Evolutionary conservation across 306 rosid genomes (phyloP), one percentile per base, ranked within the genome.

Genomic region (Vigna unguiculata): DNA sequence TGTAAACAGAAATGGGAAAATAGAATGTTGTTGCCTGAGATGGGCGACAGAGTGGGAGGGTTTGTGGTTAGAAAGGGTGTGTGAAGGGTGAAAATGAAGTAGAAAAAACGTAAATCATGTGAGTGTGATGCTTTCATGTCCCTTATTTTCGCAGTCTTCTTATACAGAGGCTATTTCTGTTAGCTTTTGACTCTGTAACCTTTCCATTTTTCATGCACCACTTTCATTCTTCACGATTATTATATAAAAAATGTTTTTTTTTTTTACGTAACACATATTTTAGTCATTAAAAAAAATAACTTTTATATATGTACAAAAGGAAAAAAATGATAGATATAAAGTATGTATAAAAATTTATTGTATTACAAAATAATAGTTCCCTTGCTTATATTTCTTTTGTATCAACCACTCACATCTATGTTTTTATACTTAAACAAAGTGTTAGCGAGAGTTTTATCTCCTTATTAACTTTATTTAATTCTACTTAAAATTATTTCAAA

Each of bases 131-230:
- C 22, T 40, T 41, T 20, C 14, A 45, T 28, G 21, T 52, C 78
- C 84, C 17, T 62, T 3, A 53, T 73, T 82, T 76, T 69, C 86
- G 90, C 60, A 45, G 69, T 40, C 74, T 41, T 17, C 43, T 46
- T 19, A 24, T 24, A 24, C 28, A 54, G 22, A 52, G 58, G 15
- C 7, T 13, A 17, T 67, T 77, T 34, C 78, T 21, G 74, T 64
- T 77, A 16, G 2, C 51, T 7, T 81, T 77, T 78, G 86, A 82
- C 81, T 63, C n/a, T 69, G 72, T 41, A 72, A 16, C 6, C 28
- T 24, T 12, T 61, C 13, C 68, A 34, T 61, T 32, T 61, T 13
- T 58, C 64, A 58, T 72, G 22, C 59, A 13, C 34, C n/a, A 22
- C 30, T n/a, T 60, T 70, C 25, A 32, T 64, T 48, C 9, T 25